These are phyloP conservation scores for Stachybotrys elegans DNA, from an alignment of 2,329 filamentous ascomycete genomes.

Conservation along the genomic window DNA sequence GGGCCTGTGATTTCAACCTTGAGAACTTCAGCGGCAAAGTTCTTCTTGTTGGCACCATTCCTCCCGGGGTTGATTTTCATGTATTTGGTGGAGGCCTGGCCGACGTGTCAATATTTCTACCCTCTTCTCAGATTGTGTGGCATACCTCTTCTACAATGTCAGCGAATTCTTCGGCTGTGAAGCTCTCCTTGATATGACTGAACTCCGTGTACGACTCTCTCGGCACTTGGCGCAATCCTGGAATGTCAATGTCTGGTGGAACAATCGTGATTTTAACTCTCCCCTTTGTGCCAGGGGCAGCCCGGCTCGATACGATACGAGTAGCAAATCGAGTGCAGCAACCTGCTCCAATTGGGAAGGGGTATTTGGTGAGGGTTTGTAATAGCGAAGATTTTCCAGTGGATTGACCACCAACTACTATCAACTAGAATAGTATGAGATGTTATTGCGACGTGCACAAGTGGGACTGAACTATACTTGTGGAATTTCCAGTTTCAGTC, in stretches of 20 bases:
- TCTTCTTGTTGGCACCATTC: conserved; percentile 17
- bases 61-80: conserved; percentile 22
- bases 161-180: conserved; percentile 23
- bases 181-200: conserved; percentile 11
- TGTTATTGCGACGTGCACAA: too few species aligned
- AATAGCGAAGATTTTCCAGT: conserved; percentile 32
- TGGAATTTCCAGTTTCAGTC: conserved; percentile 24
- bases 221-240: conserved; percentile 14
- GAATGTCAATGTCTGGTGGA: conserved; percentile 16
- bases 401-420: conserved; percentile 31
- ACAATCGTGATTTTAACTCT: conserved; percentile 25
- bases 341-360: conserved; percentile 24
- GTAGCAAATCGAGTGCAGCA: conserved; percentile 33
- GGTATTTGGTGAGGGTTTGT: conserved; percentile 30
- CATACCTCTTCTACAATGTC: conserved; percentile 23
- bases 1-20: conserved; percentile 32
- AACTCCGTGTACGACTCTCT: conserved; percentile 15
- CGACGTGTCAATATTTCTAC: conserved; percentile 6
- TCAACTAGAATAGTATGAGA: conserved; percentile 18
- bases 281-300: conserved; percentile 19
- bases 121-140: background rate
- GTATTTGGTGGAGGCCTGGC: conserved; percentile 18
- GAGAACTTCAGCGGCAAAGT: conserved; percentile 31
- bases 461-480: conserved; percentile 22
- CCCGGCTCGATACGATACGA: conserved; percentile 29